phyloP scores from a whole-genome alignment of 805 yeast species.

The Jamesozyma jinghongensis region DNA sequence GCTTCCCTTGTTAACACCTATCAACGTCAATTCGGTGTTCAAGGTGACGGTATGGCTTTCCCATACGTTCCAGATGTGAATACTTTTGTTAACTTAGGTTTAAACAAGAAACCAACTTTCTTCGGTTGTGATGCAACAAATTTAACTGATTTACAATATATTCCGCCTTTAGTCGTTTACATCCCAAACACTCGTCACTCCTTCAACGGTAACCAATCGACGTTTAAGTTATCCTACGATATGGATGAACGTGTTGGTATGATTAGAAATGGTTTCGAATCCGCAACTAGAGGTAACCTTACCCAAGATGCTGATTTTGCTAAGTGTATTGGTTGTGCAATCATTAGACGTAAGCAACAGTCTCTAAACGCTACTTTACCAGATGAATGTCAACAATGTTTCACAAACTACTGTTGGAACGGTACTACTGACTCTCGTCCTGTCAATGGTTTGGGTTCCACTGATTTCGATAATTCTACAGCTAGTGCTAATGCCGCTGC shows the following conservation, averaged over 20 bases:
- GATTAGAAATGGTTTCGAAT: constrained; percentile 68
- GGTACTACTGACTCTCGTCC: constrained; percentile 32
- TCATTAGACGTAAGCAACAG: constrained; percentile 70
- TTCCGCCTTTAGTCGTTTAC: constrained; percentile 72
- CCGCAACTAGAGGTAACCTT: constrained; percentile 53
- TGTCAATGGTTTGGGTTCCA: constrained; percentile 15
- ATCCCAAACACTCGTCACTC: constrained; percentile 65
- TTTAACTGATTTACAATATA: constrained; percentile 43
- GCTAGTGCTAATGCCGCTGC: constrained; percentile 5
- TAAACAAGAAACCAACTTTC: constrained; percentile 64
- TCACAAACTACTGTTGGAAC: constrained; percentile 67
- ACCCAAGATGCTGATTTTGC: constrained; percentile 63
- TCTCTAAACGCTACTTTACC: constrained; percentile 48
- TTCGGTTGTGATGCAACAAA: constrained; percentile 73
- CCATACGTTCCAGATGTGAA: constrained; percentile 71
- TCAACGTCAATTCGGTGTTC: constrained; percentile 47
- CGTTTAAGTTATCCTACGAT: constrained; percentile 55
- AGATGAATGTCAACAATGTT: constrained; percentile 64
- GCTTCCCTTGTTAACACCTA: constrained; percentile 47
- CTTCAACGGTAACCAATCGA: constrained; percentile 60
- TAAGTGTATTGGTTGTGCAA: constrained; percentile 75
- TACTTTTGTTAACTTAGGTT: constrained; percentile 49
- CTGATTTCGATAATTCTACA: constrained; percentile 5
- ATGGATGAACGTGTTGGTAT: constrained; percentile 48
- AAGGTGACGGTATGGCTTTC: constrained; percentile 52